Conservation (phyloP, 148 eudicot genomes). For the Silene conica region DNA sequence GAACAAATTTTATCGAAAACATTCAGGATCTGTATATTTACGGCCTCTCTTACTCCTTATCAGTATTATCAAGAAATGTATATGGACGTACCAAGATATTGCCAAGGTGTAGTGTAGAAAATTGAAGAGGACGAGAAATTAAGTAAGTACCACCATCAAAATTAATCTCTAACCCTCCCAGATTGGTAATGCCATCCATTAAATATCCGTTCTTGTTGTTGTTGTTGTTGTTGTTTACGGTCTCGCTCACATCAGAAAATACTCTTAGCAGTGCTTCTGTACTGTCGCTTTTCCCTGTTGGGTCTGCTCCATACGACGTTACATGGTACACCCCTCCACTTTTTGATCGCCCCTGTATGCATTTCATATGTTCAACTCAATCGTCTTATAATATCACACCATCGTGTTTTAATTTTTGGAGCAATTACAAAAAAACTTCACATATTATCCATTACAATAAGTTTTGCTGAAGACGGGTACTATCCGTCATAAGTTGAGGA, state of each 20-base stretch:
- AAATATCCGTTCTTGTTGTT: constrained; percentile 34
- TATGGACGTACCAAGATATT: constrained; percentile 53
- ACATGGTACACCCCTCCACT: constrained; percentile 48
- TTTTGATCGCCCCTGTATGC: constrained; percentile 12
- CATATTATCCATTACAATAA: too few relatives aligned
- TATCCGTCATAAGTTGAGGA: too few relatives aligned
- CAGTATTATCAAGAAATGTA: background rate
- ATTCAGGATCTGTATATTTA: too few relatives aligned
- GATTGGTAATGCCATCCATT: constrained; percentile 49
- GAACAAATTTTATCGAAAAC: background rate
- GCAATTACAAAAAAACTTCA: too few relatives aligned
- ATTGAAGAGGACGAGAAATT: constrained; percentile 57
- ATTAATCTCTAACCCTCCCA: constrained; percentile 64
- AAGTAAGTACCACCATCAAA: constrained; percentile 75
- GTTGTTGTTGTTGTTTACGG: constrained; percentile 17
- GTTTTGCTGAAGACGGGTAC: too few relatives aligned
- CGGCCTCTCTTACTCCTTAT: too few relatives aligned
- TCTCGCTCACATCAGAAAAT: constrained; percentile 50
- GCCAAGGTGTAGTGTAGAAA: constrained; percentile 50
- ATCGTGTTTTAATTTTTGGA: too few relatives aligned
- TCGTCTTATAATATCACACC: too few relatives aligned
- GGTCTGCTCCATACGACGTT: constrained; percentile 80
- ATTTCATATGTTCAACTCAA: too few relatives aligned
- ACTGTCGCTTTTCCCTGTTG: constrained; percentile 68
- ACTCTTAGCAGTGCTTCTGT: constrained; percentile 50